Percentiles rank a stretch among this genome's conserved stretches.
Conservation (phyloP, 1,139 yeast genomes). For the Geotrichum bryndzae region DNA sequence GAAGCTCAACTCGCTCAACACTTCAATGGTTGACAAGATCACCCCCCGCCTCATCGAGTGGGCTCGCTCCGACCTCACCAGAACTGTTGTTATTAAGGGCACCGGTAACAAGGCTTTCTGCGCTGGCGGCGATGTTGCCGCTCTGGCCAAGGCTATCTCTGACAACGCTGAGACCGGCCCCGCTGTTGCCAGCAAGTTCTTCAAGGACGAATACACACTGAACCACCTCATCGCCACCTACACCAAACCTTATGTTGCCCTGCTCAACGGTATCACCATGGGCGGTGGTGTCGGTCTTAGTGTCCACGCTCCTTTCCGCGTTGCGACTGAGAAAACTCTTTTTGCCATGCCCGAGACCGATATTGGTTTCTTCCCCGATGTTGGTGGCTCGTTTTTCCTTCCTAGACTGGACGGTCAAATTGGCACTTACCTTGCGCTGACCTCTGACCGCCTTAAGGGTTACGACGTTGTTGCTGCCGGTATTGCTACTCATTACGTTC, state of each 20-base stretch:
- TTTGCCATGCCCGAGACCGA: constrained; percentile 98
- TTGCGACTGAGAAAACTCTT: constrained; percentile 83
- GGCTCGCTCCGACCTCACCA: constrained; percentile 59
- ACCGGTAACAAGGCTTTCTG: constrained; percentile 46
- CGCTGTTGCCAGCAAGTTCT: constrained; percentile 52
- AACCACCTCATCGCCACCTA: constrained; percentile 76
- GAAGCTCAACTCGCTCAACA: constrained; percentile 79
- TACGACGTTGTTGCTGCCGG: constrained; percentile 77
- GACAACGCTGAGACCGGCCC: constrained; percentile 38
- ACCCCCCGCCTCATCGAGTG: constrained; percentile 72
- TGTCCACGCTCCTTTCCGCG: constrained; percentile 85
- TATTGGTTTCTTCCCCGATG: constrained; percentile 95
- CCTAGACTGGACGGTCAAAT: constrained; percentile 76
- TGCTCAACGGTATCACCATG: constrained; percentile 93
- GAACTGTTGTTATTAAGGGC: constrained; percentile 64
- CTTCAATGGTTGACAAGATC: constrained; percentile 70
- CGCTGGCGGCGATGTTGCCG: constrained; percentile 92
- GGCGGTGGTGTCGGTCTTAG: constrained; percentile 97
- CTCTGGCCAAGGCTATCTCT: constrained; percentile 49
- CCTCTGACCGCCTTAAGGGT: constrained; percentile 75
- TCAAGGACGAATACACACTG: constrained; percentile 73
- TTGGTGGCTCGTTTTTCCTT: constrained; percentile 85
- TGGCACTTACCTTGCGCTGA: constrained; percentile 80
- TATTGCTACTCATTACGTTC: constrained; percentile 84
- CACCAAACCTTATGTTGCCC: constrained; percentile 74